A percentile compares a stretch with the other conserved stretches of the same genome.
phyloP scores from a whole-genome alignment of 2,329 filamentous ascomycete species.

The Diplodia corticola region DNA sequence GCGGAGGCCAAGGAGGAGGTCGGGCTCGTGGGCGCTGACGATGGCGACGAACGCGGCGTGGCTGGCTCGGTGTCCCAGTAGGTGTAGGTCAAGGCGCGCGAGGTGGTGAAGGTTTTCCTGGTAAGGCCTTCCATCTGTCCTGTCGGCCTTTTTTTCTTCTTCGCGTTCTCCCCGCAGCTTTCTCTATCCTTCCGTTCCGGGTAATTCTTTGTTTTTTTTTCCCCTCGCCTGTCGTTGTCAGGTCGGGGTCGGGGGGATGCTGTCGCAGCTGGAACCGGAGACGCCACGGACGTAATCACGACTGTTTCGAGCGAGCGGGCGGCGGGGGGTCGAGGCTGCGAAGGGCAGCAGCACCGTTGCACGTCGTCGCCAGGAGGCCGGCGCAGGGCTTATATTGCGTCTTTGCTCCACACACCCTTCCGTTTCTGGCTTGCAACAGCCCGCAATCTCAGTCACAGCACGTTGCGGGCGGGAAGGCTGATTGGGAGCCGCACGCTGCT shows the following conservation, averaged over 20 bases:
- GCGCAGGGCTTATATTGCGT: constrained; percentile 5
- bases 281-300: constrained; percentile 15
- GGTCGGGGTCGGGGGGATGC: not conserved
- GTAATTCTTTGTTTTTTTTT: not conserved
- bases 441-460: not conserved
- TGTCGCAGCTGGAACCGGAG: not conserved
- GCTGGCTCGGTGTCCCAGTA: constrained; percentile 20
- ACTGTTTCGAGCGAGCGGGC: not conserved
- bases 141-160: not conserved
- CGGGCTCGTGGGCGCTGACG: not conserved
- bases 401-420: not conserved
- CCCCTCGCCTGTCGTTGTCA: not conserved
- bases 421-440: not conserved
- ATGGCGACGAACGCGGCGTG: not conserved
- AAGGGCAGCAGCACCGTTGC: not conserved
- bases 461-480: not conserved
- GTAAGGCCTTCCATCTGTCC: constrained; percentile 20
- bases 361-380: not conserved
- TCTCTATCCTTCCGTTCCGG: not conserved
- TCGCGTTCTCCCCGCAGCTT: not conserved
- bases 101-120: constrained; percentile 24
- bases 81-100: constrained; percentile 23
- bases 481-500: not conserved
- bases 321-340: not conserved
- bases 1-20: not conserved